Evolutionary conservation across 176 grass and related monocot genomes (phyloP).

Genomic region (Eleusine coracana): DNA sequence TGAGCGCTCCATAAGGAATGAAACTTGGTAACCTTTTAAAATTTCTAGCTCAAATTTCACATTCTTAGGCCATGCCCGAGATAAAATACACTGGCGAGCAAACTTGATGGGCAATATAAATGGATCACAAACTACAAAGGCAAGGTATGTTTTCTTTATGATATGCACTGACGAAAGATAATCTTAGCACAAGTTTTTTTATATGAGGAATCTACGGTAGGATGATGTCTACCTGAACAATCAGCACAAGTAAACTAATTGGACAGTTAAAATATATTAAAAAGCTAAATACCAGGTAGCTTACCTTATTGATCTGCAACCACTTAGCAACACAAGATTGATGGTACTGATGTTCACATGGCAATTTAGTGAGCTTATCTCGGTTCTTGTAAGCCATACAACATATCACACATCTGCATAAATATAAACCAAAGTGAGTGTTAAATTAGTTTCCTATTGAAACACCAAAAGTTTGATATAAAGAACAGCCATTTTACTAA

Average conservation of each 20-base stretch:
- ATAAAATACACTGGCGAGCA: neutral
- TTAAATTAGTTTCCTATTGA: constrained; percentile 12
- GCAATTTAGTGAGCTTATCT: constrained; percentile 75
- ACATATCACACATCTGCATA: constrained; percentile 90
- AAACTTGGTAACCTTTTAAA: neutral
- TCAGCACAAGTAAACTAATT: constrained; percentile 15
- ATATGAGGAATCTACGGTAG: neutral
- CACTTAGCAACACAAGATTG: constrained; percentile 73
- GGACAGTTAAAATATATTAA: neutral
- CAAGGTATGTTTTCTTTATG: neutral
- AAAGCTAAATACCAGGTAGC: constrained; percentile 20
- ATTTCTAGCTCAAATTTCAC: neutral
- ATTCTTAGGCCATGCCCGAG: neutral
- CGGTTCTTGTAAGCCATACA: constrained; percentile 77
- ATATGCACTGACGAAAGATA: neutral
- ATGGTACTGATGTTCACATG: constrained; percentile 87
- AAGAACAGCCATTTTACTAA: neutral
- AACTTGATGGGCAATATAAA: neutral
- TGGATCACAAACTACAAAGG: neutral
- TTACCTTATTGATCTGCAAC: constrained; percentile 92
- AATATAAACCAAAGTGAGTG: constrained; percentile 14
- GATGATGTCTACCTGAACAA: neutral
- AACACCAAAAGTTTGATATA: constrained; percentile 2
- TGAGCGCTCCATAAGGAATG: neutral
- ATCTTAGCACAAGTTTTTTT: neutral